phyloP scores from a whole-genome alignment of 1,284 basidiomycete species.

The Ustilago shanxiensis region DNA sequence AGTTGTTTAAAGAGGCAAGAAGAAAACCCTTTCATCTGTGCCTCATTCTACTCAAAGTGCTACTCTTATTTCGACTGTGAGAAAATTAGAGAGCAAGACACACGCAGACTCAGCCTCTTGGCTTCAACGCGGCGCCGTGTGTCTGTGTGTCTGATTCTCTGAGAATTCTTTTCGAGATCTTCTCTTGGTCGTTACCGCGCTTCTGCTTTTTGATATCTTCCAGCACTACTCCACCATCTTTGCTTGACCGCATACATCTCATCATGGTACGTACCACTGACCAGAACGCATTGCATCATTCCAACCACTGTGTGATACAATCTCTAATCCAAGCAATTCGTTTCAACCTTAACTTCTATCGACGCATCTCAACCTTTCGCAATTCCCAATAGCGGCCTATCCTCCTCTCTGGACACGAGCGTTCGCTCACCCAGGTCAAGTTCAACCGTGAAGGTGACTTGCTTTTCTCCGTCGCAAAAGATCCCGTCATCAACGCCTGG shows the following conservation, averaged over 20 bases:
- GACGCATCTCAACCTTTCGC: neutral
- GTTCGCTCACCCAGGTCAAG: constrained; percentile 83
- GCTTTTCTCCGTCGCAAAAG: constrained; percentile 95
- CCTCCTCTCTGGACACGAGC: constrained; percentile 85
- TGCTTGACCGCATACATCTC: constrained; percentile 13
- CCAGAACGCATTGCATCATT: neutral
- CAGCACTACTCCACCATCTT: constrained; percentile 19
- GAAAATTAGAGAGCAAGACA: neutral
- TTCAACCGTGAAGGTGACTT: constrained; percentile 95
- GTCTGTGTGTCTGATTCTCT: neutral
- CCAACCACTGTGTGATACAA: neutral
- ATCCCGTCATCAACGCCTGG: constrained; percentile 95
- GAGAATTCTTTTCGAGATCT: constrained; percentile 28
- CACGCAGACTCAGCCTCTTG: constrained; percentile 10
- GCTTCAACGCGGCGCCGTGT: neutral
- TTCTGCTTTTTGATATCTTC: constrained; percentile 5
- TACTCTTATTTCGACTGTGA: neutral
- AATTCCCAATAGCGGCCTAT: constrained; percentile 40
- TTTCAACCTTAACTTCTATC: neutral
- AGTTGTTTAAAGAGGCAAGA: neutral
- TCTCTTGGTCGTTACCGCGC: constrained; percentile 12
- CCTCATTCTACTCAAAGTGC: neutral
- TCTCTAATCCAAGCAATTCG: neutral
- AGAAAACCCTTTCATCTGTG: neutral
- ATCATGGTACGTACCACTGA: constrained; percentile 9